These are phyloP conservation scores for Corniculantispora saksenae DNA, from an alignment of 2,329 filamentous ascomycete genomes.

Conservation along the genomic window DNA sequence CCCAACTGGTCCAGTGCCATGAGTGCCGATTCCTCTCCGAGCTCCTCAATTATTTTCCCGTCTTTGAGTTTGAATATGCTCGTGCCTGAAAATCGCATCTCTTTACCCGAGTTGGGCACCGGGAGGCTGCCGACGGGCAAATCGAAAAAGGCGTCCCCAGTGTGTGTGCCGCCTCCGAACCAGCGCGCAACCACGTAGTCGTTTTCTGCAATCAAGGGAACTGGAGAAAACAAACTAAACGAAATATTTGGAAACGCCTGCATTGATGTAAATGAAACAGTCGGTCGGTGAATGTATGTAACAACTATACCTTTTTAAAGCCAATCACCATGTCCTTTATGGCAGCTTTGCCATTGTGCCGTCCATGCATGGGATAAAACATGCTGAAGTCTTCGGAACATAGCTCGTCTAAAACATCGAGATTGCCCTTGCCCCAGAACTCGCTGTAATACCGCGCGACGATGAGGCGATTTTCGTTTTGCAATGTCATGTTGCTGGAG, in stretches of 20 bases:
- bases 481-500: no score
- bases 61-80: slow-evolving; percentile 21
- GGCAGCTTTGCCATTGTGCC: slow-evolving; percentile 16
- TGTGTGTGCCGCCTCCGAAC: slow-evolving; percentile 23
- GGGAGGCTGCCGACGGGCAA: slow-evolving; percentile 19
- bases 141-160: slow-evolving; percentile 22
- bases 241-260: slow-evolving; percentile 14
- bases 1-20: slow-evolving; percentile 19
- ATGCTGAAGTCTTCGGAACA: slow-evolving; percentile 20
- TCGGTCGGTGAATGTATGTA: no score
- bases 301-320: slow-evolving; percentile 22
- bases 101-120: slow-evolving; percentile 19
- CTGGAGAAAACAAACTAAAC: no score
- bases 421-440: slow-evolving; percentile 23
- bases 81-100: slow-evolving; percentile 22
- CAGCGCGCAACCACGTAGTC: slow-evolving; percentile 22
- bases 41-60: slow-evolving; percentile 23
- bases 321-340: slow-evolving; percentile 17
- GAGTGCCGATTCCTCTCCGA: slow-evolving; percentile 6
- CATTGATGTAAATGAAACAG: no score
- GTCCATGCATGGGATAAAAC: slow-evolving; percentile 23
- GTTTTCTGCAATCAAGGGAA: no score
- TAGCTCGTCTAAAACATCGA: slow-evolving; percentile 20
- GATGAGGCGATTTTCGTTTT: no score
- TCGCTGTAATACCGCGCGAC: background rate